Evolutionary conservation across 2,329 filamentous ascomycete genomes (phyloP), one percentile per base, ranked within the genome.

Genomic region (Fusarium sp.): DNA sequence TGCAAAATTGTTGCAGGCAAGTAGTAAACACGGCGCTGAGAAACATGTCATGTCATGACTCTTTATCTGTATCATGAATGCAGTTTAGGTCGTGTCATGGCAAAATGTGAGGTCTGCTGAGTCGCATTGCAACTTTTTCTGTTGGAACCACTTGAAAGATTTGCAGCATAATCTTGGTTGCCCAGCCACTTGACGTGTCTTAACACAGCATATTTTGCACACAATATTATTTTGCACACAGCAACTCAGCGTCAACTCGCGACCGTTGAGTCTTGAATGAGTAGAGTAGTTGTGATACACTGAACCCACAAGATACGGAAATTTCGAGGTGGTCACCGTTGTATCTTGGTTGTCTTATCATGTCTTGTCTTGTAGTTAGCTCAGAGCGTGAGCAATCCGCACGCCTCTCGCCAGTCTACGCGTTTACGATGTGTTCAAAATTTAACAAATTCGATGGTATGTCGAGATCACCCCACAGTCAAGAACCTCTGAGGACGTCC

Each of bases 391-490:
- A 6, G n/a, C 16, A 52, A 6, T 12, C 24, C 24, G n/a, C 20
- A 44, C 9, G 8, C 11, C 4, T 13, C 9, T 13, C 26, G 26
- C 37, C 28, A 12, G 33, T 53, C 26, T 53, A 53, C 49, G 20
- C 15, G 35, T 54, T 56, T 46, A 55, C 26, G 2, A 21, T 28
- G 18, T 46, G 12, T 42, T 42, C 16, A 8, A 35, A 20, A 8
- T 15, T 12, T 24, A 29, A 44, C 1, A 13, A 18, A 12, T 37
- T 31, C n/a, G 8, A 59, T 37, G 52, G 65, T 58, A 79, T 85
- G 82, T 85, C 77, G 82, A 75, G 78, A 84, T 78, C 81, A 83
- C 82, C 84, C 83, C 84, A 85, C 84, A 84, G 84, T 81, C 82
- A 80, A 78, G 78, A 79, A 81, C 83, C 82, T 80, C 68, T 70